A percentile compares a stretch with the other conserved stretches of the same genome.
phyloP scores from a whole-genome alignment of 208 protist genomes.

The Dictyostelium gargantuum region DNA sequence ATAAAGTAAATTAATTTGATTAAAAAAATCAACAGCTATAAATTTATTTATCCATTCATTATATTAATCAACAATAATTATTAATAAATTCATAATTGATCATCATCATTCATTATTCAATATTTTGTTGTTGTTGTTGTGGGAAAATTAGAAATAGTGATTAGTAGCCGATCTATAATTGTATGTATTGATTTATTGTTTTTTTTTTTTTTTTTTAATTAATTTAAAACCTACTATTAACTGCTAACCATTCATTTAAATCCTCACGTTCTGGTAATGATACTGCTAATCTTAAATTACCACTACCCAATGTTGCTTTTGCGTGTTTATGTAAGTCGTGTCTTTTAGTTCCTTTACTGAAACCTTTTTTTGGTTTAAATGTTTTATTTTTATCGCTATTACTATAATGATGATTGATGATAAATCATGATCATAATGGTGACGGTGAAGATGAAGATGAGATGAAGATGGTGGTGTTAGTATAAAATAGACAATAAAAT shows the following conservation, averaged over 20 bases:
- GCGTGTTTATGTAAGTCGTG: constrained; percentile 93
- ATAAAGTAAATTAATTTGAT: constrained; percentile 99
- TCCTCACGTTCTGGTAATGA: constrained; percentile 94
- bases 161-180: not conserved
- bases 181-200: no score
- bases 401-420: not conserved
- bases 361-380: constrained; percentile 94
- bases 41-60: no score
- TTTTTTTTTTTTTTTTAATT: not conserved
- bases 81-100: not conserved
- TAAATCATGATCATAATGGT: no score
- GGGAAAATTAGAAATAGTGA: no score
- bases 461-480: no score
- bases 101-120: not conserved
- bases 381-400: constrained; percentile 92
- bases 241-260: constrained; percentile 97
- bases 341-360: constrained; percentile 94
- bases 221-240: constrained; percentile 88
- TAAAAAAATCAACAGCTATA: constrained; percentile 98
- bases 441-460: no score
- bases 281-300: constrained; percentile 95
- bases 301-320: constrained; percentile 86
- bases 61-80: not conserved
- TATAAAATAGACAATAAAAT: no score
- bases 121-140: no score